Conservation (phyloP, 768 basidiomycete genomes). For the Asterophora lycoperdoides region DNA sequence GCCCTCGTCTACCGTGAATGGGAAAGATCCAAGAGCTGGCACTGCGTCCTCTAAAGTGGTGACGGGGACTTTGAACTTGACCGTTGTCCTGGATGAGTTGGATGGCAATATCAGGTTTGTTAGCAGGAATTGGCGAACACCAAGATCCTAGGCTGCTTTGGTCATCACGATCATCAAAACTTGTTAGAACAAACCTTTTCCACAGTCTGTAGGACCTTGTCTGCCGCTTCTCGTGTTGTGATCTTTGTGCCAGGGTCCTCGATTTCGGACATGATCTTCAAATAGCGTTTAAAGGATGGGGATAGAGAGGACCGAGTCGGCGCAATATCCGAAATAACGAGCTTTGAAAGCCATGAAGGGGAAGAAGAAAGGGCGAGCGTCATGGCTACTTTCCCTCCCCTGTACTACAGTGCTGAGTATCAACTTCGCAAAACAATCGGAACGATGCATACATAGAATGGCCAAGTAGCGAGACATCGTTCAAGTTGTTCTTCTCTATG, state of each 20-base stretch:
- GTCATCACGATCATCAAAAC: neutral
- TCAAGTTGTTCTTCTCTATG: constrained; percentile 43
- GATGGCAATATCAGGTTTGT: constrained; percentile 52
- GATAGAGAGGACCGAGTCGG: constrained; percentile 54
- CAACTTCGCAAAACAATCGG: neutral
- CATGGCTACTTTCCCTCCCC: constrained; percentile 86
- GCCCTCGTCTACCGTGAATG: constrained; percentile 50
- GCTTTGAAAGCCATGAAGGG: constrained; percentile 23
- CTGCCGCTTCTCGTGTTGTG: constrained; percentile 59
- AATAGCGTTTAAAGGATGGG: constrained; percentile 57
- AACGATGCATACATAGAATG: constrained; percentile 71
- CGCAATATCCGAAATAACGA: constrained; percentile 79
- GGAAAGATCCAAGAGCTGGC: constrained; percentile 66
- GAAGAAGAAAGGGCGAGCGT: constrained; percentile 50
- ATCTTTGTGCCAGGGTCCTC: constrained; percentile 42
- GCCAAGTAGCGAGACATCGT: constrained; percentile 67
- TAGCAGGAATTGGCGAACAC: constrained; percentile 70
- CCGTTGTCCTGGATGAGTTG: constrained; percentile 9
- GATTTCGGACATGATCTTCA: constrained; percentile 66
- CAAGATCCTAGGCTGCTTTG: constrained; percentile 45
- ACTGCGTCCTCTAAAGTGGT: constrained; percentile 54
- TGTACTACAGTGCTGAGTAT: constrained; percentile 20
- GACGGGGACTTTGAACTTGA: constrained; percentile 72
- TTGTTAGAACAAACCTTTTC: constrained; percentile 46
- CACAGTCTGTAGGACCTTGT: constrained; percentile 50